These are phyloP conservation scores for Aspergillus biplanus DNA, from an alignment of 495 filamentous ascomycete species.

Conservation along the genomic window DNA sequence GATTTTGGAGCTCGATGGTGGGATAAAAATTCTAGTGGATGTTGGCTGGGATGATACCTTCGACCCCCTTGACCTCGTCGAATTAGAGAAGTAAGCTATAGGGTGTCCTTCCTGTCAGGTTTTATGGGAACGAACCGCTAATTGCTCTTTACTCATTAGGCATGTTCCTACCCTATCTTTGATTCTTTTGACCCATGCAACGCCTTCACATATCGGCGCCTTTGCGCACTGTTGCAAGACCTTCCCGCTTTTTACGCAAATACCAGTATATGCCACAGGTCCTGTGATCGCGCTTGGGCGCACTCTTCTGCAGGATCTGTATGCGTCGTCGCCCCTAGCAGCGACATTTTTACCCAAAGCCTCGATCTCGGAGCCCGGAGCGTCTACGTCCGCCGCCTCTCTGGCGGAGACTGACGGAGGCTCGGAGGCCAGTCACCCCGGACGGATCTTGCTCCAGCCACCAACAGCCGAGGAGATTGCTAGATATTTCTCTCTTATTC, in stretches of 20 bases:
- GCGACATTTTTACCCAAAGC: constrained; percentile 72
- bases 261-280: constrained; percentile 94
- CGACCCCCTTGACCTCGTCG: constrained; percentile 74
- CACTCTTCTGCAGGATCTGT: constrained; percentile 88
- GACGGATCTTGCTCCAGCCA: constrained; percentile 72
- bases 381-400: constrained; percentile 50
- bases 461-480: constrained; percentile 88
- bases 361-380: constrained; percentile 68
- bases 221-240: constrained; percentile 97
- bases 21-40: constrained; percentile 91
- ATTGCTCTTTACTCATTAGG: constrained; percentile 47
- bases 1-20: constrained; percentile 92
- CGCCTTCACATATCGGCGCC: constrained; percentile 84
- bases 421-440: constrained; percentile 32
- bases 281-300: constrained; percentile 92
- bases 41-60: constrained; percentile 96
- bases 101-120: not conserved
- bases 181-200: constrained; percentile 94
- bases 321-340: constrained; percentile 85
- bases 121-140: constrained; percentile 16
- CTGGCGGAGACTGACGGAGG: constrained; percentile 27
- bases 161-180: constrained; percentile 89
- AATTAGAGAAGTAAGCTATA: constrained; percentile 78
- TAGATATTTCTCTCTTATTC: constrained; percentile 88
- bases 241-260: constrained; percentile 85